Percentiles rank a stretch among this genome's conserved stretches.
These are phyloP conservation scores for Gaillardinia entomophila DNA, from an alignment of 805 yeast genomes.

Conservation along the genomic window DNA sequence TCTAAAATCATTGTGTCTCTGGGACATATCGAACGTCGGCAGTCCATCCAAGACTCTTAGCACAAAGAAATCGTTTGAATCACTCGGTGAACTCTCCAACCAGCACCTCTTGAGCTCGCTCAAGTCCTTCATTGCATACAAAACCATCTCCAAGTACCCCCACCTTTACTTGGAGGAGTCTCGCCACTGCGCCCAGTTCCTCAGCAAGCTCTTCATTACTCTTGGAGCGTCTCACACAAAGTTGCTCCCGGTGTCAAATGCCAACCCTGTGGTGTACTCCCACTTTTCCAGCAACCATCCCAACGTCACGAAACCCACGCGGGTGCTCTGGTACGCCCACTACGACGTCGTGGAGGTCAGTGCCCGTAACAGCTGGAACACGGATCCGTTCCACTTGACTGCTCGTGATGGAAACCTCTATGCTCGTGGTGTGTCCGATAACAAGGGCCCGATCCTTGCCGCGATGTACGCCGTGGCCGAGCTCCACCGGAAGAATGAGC, in stretches of 20 bases:
- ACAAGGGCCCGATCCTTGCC: conserved; percentile 89
- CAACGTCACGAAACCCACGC: conserved; percentile 8
- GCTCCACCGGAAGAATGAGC: conserved; percentile 41
- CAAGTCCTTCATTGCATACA: conserved; percentile 56
- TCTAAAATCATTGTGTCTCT: conserved; percentile 62
- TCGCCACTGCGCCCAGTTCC: conserved; percentile 76
- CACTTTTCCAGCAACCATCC: conserved; percentile 47
- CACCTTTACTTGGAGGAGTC: conserved; percentile 69
- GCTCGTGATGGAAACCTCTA: conserved; percentile 80
- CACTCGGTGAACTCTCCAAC: conserved; percentile 31
- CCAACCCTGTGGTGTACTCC: conserved; percentile 84
- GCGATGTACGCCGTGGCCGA: conserved; percentile 84
- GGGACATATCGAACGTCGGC: conserved; percentile 47
- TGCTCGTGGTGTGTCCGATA: conserved; percentile 92
- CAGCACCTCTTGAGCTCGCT: conserved; percentile 63
- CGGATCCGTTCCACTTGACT: conserved; percentile 72
- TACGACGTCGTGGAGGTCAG: conserved; percentile 87
- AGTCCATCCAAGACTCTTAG: background rate
- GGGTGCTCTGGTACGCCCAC: conserved; percentile 89
- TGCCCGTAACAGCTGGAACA: conserved; percentile 53
- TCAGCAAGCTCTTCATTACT: conserved; percentile 54
- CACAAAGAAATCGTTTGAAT: background rate
- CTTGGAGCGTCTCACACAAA: conserved; percentile 67
- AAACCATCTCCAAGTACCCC: conserved; percentile 74
- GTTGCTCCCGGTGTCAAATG: conserved; percentile 66